Base-by-base conservation (phyloP, 768 basidiomycete species). In the Nevesoporus exiguus region DNA sequence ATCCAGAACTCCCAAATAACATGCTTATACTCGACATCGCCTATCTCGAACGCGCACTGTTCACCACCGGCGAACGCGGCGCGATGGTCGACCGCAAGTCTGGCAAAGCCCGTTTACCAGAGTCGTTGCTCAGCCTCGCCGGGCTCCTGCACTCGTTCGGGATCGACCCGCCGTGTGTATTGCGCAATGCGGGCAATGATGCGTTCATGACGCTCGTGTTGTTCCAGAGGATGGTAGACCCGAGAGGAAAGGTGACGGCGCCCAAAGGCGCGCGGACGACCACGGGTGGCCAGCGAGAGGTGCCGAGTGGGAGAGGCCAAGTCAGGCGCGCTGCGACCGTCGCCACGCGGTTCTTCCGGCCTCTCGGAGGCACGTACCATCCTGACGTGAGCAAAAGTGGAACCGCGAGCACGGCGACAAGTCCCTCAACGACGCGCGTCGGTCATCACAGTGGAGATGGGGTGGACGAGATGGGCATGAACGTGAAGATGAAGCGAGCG, bases 151-250 rank as follows among this genome's bases (percentile, higher is more conserved):
- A 74, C 51, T 85, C 86, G 5, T 75, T 88, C 33, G 76, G 78
- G 17, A 55, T 69, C 36, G 56, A 59, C 2, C 51, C 62, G 9
- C 65, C 62, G 15, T 82, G 80, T 53, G 65, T 69, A 14, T 65
- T 86, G 54, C 81, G 87, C 66, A 90, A 91, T 62, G 74, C 90
- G n/a, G 90, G 90, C 14, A 93, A 93, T 66, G 85, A 89, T 57
- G 86, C 90, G 4, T 82, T 88, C 62, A 74, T 87, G 75, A 72
- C 74, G 47, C 77, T 93, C 27, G 81, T 87, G 39, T 81, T 76
- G 13, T 73, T 92, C 29, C 90, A 93, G 62, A 74, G 81, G 61
- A 77, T 93, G 36, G 68, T 89, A 13, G 84, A 86, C 49, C 85
- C 83, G 0, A 67, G 69, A 21, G 69, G 71, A 13, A 78, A 19